Percentiles rank a stretch among this genome's conserved stretches.
Evolutionary conservation across 768 basidiomycete genomes (phyloP).

Genomic region (Trametes sanguinea): DNA sequence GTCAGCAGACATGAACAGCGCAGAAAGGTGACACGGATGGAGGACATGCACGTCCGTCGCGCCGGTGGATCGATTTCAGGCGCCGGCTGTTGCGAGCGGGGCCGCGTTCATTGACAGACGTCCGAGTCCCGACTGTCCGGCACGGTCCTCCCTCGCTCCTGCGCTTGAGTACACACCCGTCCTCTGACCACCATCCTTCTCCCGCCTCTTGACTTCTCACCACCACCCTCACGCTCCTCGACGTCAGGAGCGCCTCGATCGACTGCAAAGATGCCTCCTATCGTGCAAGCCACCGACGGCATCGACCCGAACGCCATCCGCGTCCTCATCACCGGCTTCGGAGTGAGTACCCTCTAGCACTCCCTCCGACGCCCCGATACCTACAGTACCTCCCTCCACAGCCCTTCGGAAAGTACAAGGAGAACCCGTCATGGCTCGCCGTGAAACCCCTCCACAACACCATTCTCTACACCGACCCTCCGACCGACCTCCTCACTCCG

Average conservation of each 20-base stretch:
- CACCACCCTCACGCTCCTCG: neutral
- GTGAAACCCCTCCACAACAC: slow-evolving; percentile 62
- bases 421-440: slow-evolving; percentile 74
- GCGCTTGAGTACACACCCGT: neutral
- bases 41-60: neutral
- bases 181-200: neutral
- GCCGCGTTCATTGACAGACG: neutral
- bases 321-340: slow-evolving; percentile 56
- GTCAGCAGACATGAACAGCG: neutral
- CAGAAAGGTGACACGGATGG: slow-evolving; percentile 6
- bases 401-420: slow-evolving; percentile 28
- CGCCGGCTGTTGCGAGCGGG: neutral
- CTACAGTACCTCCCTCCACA: slow-evolving; percentile 6
- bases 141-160: neutral
- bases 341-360: slow-evolving; percentile 39
- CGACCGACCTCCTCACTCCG: slow-evolving; percentile 8
- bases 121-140: neutral
- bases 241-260: neutral
- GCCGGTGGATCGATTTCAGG: slow-evolving; percentile 5
- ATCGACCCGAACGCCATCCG: slow-evolving; percentile 40
- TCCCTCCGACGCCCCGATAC: neutral
- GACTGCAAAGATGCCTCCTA: slow-evolving; percentile 33
- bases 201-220: neutral
- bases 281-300: slow-evolving; percentile 27
- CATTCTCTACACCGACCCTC: slow-evolving; percentile 42